Evolutionary conservation across 73 alveolate species (phyloP).

Genomic region (Paramecium sexaurelia): DNA sequence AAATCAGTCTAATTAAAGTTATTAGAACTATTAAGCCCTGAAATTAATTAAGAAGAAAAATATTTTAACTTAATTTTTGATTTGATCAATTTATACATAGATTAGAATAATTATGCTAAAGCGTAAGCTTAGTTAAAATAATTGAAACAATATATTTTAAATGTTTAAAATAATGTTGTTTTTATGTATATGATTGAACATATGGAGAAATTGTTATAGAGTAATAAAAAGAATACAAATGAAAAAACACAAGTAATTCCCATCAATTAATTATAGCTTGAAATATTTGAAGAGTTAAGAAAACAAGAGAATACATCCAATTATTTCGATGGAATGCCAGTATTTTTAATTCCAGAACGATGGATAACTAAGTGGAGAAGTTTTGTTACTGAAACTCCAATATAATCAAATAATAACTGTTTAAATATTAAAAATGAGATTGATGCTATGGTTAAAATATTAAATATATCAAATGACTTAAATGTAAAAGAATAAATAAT

Average conservation of each 20-base stretch:
- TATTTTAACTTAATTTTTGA: neutral
- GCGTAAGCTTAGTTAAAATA: neutral
- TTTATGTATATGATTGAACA: neutral
- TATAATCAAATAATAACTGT: neutral
- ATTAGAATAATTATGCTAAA: neutral
- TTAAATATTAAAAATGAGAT: neutral
- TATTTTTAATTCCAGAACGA: neutral
- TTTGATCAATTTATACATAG: neutral
- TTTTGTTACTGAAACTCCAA: neutral
- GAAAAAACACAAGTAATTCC: neutral
- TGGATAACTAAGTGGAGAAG: slow-evolving; percentile 55
- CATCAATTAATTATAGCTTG: no score
- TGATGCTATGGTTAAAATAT: neutral
- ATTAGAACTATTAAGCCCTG: neutral
- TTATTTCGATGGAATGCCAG: neutral
- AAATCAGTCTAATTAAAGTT: neutral
- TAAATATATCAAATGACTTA: neutral
- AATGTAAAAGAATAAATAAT: neutral
- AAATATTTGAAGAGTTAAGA: neutral
- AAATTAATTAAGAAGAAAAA: neutral
- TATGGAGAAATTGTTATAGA: neutral
- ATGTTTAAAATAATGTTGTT: neutral
- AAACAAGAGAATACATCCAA: neutral
- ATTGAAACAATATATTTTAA: neutral
- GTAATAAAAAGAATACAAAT: neutral